These are phyloP conservation scores for Singerocomus inundabilis DNA, from an alignment of 1,284 basidiomycete genomes.

Conservation along the genomic window DNA sequence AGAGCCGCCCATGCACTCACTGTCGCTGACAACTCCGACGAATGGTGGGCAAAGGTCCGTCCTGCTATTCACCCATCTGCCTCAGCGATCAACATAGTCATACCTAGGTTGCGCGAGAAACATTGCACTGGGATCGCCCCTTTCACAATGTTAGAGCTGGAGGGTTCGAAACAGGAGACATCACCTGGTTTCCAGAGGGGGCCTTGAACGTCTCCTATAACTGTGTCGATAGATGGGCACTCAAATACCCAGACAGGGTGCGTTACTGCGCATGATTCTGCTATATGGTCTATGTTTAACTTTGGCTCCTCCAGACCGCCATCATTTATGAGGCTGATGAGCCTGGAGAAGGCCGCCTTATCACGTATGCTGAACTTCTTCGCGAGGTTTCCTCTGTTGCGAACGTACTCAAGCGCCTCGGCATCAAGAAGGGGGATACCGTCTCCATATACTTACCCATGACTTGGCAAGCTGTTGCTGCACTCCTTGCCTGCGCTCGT, in stretches of 20 bases:
- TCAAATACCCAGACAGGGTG: constrained; percentile 87
- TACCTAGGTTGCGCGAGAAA: constrained; percentile 72
- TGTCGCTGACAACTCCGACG: constrained; percentile 71
- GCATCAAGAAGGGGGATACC: constrained; percentile 95
- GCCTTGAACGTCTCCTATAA: constrained; percentile 93
- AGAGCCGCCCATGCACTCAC: constrained; percentile 66
- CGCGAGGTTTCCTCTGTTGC: constrained; percentile 88
- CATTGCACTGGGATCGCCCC: constrained; percentile 87
- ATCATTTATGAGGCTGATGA: constrained; percentile 99
- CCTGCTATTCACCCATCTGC: neutral
- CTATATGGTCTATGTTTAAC: neutral
- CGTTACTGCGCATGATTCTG: constrained; percentile 8
- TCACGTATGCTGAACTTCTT: constrained; percentile 86
- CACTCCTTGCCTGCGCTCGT: constrained; percentile 96
- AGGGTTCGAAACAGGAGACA: constrained; percentile 83
- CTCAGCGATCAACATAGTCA: neutral
- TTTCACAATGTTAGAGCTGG: constrained; percentile 90
- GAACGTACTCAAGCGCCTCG: constrained; percentile 88
- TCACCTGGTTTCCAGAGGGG: constrained; percentile 94
- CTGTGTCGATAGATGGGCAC: constrained; percentile 96
- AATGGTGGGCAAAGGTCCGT: constrained; percentile 85
- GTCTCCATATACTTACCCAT: constrained; percentile 89
- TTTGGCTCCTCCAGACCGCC: constrained; percentile 54
- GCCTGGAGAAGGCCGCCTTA: constrained; percentile 74
- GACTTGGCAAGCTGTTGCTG: constrained; percentile 92